Conservation (phyloP, 139 green algal genomes). For the Auxenochlorella pyrenoidosa region DNA sequence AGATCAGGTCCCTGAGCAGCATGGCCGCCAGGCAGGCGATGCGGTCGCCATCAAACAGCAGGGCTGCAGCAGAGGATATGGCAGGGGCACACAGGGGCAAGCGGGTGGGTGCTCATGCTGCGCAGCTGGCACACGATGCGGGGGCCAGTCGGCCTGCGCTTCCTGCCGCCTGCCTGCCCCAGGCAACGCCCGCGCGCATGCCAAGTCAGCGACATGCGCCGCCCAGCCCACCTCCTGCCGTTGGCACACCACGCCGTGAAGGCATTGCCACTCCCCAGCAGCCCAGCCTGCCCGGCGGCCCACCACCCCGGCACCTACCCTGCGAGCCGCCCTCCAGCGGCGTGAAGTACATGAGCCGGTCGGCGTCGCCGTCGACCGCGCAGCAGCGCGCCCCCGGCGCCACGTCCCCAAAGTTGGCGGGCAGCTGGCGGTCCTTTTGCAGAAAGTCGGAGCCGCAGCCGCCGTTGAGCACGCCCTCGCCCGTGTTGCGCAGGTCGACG, state of each 20-base stretch:
- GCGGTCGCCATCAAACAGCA: constrained; percentile 94
- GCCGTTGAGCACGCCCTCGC: constrained; percentile 78
- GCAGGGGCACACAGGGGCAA: background rate
- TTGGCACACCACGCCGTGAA: background rate
- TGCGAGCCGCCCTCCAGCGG: constrained; percentile 4
- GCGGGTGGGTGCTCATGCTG: background rate
- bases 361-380: constrained; percentile 94
- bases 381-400: constrained; percentile 24
- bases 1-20: constrained; percentile 70
- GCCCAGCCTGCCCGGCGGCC: background rate
- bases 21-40: constrained; percentile 88
- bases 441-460: constrained; percentile 94
- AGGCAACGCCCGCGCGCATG: too few species aligned
- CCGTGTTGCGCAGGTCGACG: constrained; percentile 62
- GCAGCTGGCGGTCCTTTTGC: constrained; percentile 87
- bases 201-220: too few species aligned
- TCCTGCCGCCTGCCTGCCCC: too few species aligned
- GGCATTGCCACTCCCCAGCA: background rate
- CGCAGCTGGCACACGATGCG: too few species aligned
- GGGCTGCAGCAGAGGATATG: constrained; percentile 2
- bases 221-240: too few species aligned
- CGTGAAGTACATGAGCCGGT: constrained; percentile 96
- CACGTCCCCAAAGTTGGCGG: constrained; percentile 57
- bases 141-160: too few species aligned
- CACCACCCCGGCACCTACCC: background rate